Evolutionary conservation across 2,329 filamentous ascomycete species (phyloP).

Genomic region (Aspergillus sp.): DNA sequence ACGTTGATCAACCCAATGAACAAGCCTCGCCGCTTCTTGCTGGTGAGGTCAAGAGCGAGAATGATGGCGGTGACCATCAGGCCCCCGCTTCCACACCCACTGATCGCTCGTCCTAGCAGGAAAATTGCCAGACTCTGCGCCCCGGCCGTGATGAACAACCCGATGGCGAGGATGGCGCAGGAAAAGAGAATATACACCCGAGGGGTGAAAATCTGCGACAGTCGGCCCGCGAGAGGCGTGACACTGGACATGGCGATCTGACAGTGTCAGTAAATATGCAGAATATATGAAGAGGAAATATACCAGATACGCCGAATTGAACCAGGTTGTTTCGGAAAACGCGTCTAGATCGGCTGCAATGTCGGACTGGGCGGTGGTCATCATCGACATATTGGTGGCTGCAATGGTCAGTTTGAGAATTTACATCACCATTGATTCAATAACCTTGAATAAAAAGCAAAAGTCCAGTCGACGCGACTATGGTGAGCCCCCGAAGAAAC

Average conservation of each 20-base stretch:
- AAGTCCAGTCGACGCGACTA: slow-evolving; percentile 13
- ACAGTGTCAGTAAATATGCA: slow-evolving; percentile 1
- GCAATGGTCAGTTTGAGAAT: not conserved
- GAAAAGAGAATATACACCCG: slow-evolving; percentile 64
- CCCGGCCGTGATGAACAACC: slow-evolving; percentile 63
- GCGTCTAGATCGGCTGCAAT: slow-evolving; percentile 74
- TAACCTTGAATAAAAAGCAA: slow-evolving; percentile 18
- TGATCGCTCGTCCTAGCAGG: slow-evolving; percentile 65
- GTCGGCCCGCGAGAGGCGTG: slow-evolving; percentile 68
- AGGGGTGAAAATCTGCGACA: slow-evolving; percentile 72
- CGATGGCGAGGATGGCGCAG: slow-evolving; percentile 58
- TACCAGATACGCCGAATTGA: slow-evolving; percentile 72
- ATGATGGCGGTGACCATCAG: slow-evolving; percentile 73
- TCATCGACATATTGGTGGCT: slow-evolving; percentile 73
- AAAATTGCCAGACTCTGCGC: slow-evolving; percentile 63
- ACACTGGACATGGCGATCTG: slow-evolving; percentile 59
- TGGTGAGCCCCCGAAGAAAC: slow-evolving; percentile 12
- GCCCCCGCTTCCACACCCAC: slow-evolving; percentile 69
- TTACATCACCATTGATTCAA: not conserved
- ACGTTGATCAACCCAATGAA: slow-evolving; percentile 74
- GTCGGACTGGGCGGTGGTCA: slow-evolving; percentile 75
- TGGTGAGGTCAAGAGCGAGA: slow-evolving; percentile 71
- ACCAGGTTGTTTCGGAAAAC: slow-evolving; percentile 74
- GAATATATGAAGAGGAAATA: not conserved
- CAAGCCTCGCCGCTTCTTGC: slow-evolving; percentile 65